Percentiles rank a stretch among this genome's conserved stretches.
These are phyloP conservation scores for Pinus tabuliformis DNA, from an alignment of 75 land plant genomes.

Conservation along the genomic window DNA sequence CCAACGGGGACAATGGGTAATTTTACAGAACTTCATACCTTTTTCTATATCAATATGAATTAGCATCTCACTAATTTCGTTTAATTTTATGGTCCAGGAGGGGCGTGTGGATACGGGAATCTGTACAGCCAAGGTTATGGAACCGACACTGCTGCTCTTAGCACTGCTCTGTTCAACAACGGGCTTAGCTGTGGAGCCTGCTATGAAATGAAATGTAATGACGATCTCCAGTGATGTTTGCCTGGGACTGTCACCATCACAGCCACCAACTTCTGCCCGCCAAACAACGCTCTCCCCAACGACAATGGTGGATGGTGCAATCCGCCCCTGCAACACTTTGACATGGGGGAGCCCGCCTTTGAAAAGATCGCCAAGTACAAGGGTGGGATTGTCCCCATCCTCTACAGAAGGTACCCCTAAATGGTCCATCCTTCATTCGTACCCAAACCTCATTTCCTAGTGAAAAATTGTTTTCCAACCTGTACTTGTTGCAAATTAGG, in stretches of 20 bases:
- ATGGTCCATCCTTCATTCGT: too few species aligned
- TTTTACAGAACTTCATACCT: background rate
- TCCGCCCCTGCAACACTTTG: constrained; percentile 9
- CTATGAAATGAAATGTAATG: background rate
- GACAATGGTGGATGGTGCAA: constrained; percentile 15
- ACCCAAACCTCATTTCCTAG: too few species aligned
- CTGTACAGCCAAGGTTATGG: constrained; percentile 22
- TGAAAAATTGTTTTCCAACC: too few species aligned
- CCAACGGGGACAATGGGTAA: too few species aligned
- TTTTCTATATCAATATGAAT: too few species aligned
- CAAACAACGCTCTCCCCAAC: constrained; percentile 6
- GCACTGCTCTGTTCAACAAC: constrained; percentile 8
- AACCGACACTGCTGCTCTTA: constrained; percentile 5
- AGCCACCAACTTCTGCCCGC: constrained; percentile 15
- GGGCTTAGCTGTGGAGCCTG: constrained; percentile 9
- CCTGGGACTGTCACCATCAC: constrained; percentile 6
- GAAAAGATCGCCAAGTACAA: background rate
- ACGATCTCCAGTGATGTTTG: background rate
- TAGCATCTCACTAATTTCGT: too few species aligned
- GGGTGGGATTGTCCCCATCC: constrained; percentile 7
- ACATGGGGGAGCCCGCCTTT: constrained; percentile 7
- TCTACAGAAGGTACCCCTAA: constrained; percentile 2
- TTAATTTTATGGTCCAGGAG: background rate
- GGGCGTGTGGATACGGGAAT: constrained; percentile 15
- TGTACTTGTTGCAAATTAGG: too few species aligned